Evolutionary conservation across 192 early-diverging fungal species (phyloP), one percentile per base, ranked within the genome.

Genomic region (Phycomyces blakesleeanus): DNA sequence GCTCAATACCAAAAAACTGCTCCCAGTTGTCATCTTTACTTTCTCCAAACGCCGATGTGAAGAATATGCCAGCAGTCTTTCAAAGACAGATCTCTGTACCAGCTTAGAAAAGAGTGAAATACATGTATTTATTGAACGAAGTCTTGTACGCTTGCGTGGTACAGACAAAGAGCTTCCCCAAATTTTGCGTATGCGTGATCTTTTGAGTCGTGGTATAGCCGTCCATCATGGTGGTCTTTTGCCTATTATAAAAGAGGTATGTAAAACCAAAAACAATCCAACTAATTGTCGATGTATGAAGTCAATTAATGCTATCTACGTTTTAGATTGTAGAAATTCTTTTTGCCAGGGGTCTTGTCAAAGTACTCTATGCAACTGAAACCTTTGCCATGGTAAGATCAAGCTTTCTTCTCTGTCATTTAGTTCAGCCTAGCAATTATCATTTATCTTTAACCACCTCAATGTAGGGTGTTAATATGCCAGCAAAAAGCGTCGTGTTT

Each of bases 31-130:
- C 16, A 78, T 95, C 7, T 99, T 99, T 60, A 89, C 90, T 14
- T 99, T 99, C 55, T 94, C 92, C n/a, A 97, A 95, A 61, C 86
- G 86, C 61, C 92, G 89, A 55, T 99, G 97, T 67, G 93, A 99
- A 62, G 92, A 98, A 69, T 94, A 91, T 62, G 93, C 94, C 0
- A 71, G 76, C 42, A 79, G 75, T 15, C 69, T 98, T 25, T 81
- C 81, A 29, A 95, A 92, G 59, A 72, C 89, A 7, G 95, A 97
- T 80, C 79, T 99, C 57, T 87, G 85, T 12, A 64, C 76, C 63
- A 87, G 87, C 59, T 75, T 79, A 1, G 84, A 93, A 61, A 94
- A 96, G 76, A 87, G 84, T 68, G 83, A 93, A 50, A 88, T 98
- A 22, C 92, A 96, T 71, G 76, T 89, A 4, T 91, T 95, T 69